These are phyloP conservation scores for Claviceps fusiformis DNA, from an alignment of 2,329 filamentous ascomycete genomes.

Conservation along the genomic window DNA sequence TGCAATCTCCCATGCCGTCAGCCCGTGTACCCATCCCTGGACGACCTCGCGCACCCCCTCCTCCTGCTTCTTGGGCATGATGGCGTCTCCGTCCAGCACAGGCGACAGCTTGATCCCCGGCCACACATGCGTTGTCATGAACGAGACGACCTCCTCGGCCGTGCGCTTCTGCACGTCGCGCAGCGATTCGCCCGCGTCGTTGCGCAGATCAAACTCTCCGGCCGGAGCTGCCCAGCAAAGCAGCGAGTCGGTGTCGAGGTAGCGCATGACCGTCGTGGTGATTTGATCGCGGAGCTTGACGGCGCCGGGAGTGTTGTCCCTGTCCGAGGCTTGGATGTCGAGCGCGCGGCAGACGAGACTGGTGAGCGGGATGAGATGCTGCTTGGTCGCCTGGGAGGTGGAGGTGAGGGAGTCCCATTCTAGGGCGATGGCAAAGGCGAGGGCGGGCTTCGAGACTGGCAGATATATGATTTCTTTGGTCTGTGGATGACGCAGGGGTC, in stretches of 20 bases:
- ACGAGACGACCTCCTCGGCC: conserved; percentile 57
- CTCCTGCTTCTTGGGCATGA: conserved; percentile 62
- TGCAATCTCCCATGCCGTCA: conserved; percentile 70
- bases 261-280: conserved; percentile 58
- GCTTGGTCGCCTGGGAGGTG: conserved; percentile 69
- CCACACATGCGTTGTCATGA: conserved; percentile 63
- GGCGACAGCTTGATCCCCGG: conserved; percentile 66
- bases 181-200: conserved; percentile 43
- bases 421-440: conserved; percentile 73
- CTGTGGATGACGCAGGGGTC: conserved; percentile 65
- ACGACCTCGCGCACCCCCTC: conserved; percentile 66
- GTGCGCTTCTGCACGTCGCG: conserved; percentile 58
- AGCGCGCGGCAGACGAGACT: conserved; percentile 71
- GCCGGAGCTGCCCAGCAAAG: conserved; percentile 69
- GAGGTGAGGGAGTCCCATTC: conserved; percentile 86
- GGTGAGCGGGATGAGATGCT: conserved; percentile 82
- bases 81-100: conserved; percentile 65
- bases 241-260: conserved; percentile 82
- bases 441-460: conserved; percentile 61
- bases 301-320: conserved; percentile 10
- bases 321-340: conserved; percentile 63
- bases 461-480: conserved; percentile 60
- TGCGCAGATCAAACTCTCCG: conserved; percentile 31
- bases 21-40: conserved; percentile 57
- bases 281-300: conserved; percentile 51